A percentile compares a stretch with the other conserved stretches of the same genome.
Conservation (phyloP, 176 grass and related monocot genomes). For the Themeda triandra region DNA sequence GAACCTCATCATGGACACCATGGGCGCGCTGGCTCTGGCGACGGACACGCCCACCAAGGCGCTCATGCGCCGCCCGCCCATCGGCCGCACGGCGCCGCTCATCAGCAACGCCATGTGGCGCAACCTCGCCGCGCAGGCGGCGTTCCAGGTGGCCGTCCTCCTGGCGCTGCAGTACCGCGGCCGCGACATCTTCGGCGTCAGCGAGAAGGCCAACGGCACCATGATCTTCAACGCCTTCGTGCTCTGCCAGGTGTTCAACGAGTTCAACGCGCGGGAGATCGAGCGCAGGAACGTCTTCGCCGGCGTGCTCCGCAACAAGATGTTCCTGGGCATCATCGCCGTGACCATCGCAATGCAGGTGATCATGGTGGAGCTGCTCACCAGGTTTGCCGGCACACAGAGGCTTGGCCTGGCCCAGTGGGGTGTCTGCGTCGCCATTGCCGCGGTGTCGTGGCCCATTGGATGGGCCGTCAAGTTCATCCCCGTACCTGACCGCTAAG, state of each 20-base stretch:
- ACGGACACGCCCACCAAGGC: slow-evolving; percentile 45
- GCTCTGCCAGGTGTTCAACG: slow-evolving; percentile 92
- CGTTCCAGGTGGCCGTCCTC: slow-evolving; percentile 61
- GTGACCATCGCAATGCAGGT: slow-evolving; percentile 62
- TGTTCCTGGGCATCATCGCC: slow-evolving; percentile 73
- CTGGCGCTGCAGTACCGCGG: slow-evolving; percentile 58
- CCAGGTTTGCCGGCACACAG: slow-evolving; percentile 68
- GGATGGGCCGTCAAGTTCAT: slow-evolving; percentile 73
- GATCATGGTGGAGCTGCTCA: slow-evolving; percentile 88
- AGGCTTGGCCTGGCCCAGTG: slow-evolving; percentile 65
- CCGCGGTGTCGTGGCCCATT: slow-evolving; percentile 78
- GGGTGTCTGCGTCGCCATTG: slow-evolving; percentile 64
- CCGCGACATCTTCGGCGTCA: slow-evolving; percentile 7
- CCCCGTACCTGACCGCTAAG: slow-evolving; percentile 36
- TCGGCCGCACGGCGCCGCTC: slow-evolving; percentile 65
- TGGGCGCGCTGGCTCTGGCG: slow-evolving; percentile 70
- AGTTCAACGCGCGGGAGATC: slow-evolving; percentile 82
- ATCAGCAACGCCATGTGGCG: slow-evolving; percentile 95
- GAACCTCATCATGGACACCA: slow-evolving; percentile 88
- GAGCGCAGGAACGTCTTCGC: slow-evolving; percentile 80
- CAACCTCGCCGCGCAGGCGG: slow-evolving; percentile 57
- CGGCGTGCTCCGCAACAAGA: slow-evolving; percentile 55
- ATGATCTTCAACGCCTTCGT: slow-evolving; percentile 93
- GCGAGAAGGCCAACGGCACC: slow-evolving; percentile 62
- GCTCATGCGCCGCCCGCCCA: slow-evolving; percentile 55